Evolutionary conservation across 768 basidiomycete species (phyloP), one percentile per base, ranked within the genome.

Genomic region (Mycena indigotica): DNA sequence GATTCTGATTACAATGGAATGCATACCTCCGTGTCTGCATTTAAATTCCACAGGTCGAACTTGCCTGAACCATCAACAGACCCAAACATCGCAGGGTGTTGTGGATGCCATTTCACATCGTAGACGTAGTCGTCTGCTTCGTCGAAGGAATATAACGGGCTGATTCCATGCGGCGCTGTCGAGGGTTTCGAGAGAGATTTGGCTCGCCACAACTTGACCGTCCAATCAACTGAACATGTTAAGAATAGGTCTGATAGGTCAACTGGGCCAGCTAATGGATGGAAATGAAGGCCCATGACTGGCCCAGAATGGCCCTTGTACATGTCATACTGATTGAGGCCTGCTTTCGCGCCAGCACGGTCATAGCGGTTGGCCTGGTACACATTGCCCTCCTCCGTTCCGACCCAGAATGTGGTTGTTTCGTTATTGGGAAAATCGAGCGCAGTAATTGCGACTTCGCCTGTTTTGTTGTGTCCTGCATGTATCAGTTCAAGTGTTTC

Each of bases 81-180:
- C 21, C 92, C 95, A 70, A 98, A 99, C 46, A 95, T 60, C 1
- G 96, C 94, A 15, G 97, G 97, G 73, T 99, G 95, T 15, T 85
- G 80, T 5, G 96, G 95, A 70, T 99, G 97, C 97, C 97, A 99
- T 70, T 89, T 92, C 45, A 93, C 95, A 75, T 98, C 97, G 74
- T 97, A 98, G 10, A 99, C 96, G 70, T 98, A 98, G 71, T 99
- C 97, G 69, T 95, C 94, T 13, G 95, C 92, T 72, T 98, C 96
- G 63, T 99, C 96, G 67, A 99, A 98, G 38, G 93, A 94, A 69
- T 95, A 90, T 23, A 98, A 64, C 2, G 96, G 92, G 0, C 83
- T 44, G n/a, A 95, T 78, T 17, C 72, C 70, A 63, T 84, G 82
- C 17, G 77, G 76, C 0, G 75, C 67, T 32, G 87, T 86, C 5